Conservation (phyloP, 345 rosid genomes). For the Gossypium australe region DNA sequence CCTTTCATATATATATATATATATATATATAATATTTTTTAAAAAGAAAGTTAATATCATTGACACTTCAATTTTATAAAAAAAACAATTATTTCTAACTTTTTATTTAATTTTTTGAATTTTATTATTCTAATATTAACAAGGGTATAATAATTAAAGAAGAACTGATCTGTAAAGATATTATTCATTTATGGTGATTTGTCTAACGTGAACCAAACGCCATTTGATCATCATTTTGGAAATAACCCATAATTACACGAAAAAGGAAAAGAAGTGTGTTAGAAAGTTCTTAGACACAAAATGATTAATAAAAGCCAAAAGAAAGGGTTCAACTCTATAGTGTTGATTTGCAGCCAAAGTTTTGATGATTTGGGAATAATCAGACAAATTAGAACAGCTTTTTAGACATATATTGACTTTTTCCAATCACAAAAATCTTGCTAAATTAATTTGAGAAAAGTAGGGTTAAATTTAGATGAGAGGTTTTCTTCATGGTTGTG, state of each 20-base stretch:
- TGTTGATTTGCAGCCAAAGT: background rate
- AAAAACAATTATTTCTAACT: no score
- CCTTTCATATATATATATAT: no score
- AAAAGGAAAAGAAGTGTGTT: background rate
- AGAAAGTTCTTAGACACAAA: background rate
- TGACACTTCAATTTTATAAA: no score
- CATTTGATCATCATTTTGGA: background rate
- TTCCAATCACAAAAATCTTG: background rate
- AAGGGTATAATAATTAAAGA: background rate
- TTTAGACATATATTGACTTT: background rate
- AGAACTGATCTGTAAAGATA: background rate
- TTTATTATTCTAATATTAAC: no score
- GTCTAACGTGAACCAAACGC: slow-evolving; percentile 6
- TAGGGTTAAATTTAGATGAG: background rate
- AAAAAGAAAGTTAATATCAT: no score
- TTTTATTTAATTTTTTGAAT: no score
- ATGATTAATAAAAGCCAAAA: background rate
- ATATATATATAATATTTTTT: no score
- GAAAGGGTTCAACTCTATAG: background rate
- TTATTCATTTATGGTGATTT: background rate
- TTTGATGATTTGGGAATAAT: background rate
- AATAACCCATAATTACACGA: background rate
- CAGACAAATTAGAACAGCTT: background rate
- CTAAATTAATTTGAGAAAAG: background rate
- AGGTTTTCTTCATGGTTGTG: background rate